Percentiles rank a stretch among this genome's conserved stretches.
Evolutionary conservation across 2,329 filamentous ascomycete species (phyloP).

Genomic region (Thelonectria discophora): DNA sequence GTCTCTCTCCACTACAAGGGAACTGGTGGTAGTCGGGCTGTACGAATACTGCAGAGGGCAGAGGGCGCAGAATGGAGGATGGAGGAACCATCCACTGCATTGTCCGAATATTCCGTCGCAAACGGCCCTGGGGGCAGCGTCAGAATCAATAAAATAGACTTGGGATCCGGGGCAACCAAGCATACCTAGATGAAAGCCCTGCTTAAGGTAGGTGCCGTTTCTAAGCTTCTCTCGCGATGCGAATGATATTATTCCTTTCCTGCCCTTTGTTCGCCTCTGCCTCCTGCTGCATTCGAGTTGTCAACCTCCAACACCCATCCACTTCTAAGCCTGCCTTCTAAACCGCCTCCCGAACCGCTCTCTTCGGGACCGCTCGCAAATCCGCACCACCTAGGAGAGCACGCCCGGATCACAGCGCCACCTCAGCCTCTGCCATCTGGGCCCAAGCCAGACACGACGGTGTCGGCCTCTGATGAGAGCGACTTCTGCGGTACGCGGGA

Average conservation of each 20-base stretch:
- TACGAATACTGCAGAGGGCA: no score
- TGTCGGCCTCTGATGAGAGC: slow-evolving; percentile 13
- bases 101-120: not conserved
- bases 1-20: no score
- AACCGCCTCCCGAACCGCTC: not conserved
- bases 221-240: no score
- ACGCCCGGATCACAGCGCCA: slow-evolving; percentile 24
- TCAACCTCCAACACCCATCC: no score
- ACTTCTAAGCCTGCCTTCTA: not conserved
- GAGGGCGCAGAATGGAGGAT: not conserved
- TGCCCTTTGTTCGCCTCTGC: no score
- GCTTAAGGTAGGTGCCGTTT: no score
- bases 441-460: not conserved
- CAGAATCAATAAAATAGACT: not conserved
- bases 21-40: not conserved
- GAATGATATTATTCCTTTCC: not conserved
- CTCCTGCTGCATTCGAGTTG: no score
- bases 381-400: slow-evolving; percentile 14
- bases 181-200: not conserved
- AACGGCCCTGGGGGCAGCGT: slow-evolving; percentile 2
- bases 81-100: not conserved
- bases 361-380: slow-evolving; percentile 15
- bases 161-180: not conserved
- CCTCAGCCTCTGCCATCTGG: slow-evolving; percentile 26
- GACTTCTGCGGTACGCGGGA: slow-evolving; percentile 4